Conservation (phyloP, 2,329 filamentous ascomycete species). For the Pyrenophora graminea region DNA sequence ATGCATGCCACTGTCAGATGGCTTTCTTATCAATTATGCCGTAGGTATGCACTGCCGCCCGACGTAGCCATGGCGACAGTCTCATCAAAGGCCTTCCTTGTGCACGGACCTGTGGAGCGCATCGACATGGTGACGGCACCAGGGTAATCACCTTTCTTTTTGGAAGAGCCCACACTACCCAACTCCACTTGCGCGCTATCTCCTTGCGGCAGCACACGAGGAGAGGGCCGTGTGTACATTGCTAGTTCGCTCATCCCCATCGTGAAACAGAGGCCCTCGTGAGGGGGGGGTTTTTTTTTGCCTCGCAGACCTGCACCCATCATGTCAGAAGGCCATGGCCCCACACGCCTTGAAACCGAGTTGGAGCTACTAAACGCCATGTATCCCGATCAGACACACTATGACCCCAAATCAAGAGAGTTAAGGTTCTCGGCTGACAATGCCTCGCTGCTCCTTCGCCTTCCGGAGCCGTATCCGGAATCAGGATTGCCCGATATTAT, state of each 20-base stretch:
- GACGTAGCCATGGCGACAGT: slow-evolving; percentile 3
- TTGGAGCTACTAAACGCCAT: slow-evolving; percentile 51
- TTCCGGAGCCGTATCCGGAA: slow-evolving; percentile 48
- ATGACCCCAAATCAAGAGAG: slow-evolving; percentile 41
- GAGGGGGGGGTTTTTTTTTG: background rate
- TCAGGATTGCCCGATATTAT: slow-evolving; percentile 46
- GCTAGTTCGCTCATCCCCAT: background rate
- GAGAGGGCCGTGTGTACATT: background rate
- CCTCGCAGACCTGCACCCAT: background rate
- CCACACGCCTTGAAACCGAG: slow-evolving; percentile 42
- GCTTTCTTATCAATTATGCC: slow-evolving; percentile 7
- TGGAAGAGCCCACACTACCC: slow-evolving; percentile 1
- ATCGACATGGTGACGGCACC: slow-evolving; percentile 8
- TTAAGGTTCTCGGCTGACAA: slow-evolving; percentile 41
- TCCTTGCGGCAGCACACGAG: slow-evolving; percentile 1
- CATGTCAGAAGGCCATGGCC: slow-evolving; percentile 13
- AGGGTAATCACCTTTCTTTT: background rate
- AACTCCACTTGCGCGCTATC: slow-evolving; percentile 1
- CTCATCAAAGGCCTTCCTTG: background rate
- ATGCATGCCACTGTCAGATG: slow-evolving; percentile 7
- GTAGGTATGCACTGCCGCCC: background rate
- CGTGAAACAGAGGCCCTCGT: background rate
- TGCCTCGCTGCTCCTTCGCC: slow-evolving; percentile 42
- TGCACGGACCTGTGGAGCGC: slow-evolving; percentile 1
- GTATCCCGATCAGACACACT: slow-evolving; percentile 50